Conservation (phyloP, 2,329 filamentous ascomycete species). For the Emericellopsis cladophorae region DNA sequence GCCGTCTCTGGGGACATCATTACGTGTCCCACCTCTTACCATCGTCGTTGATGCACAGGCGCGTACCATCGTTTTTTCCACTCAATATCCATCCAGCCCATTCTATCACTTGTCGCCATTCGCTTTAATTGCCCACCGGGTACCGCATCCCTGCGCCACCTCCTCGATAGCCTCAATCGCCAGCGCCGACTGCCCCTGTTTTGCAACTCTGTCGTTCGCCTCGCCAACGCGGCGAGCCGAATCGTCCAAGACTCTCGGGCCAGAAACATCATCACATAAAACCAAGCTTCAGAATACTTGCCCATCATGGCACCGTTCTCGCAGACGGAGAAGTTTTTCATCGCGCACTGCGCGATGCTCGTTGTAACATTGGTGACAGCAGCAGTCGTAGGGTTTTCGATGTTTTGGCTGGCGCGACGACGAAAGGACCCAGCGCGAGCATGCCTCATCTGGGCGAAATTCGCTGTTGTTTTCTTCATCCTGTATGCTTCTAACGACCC, state of each 20-base stretch:
- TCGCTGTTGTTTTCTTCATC: constrained; percentile 9
- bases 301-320: too few species aligned
- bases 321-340: constrained; percentile 1
- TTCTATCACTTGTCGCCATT: background rate
- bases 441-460: constrained; percentile 11
- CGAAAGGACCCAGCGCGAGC: constrained; percentile 10
- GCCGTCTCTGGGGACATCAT: background rate
- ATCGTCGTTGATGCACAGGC: background rate
- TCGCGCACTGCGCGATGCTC: constrained; percentile 7
- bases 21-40: background rate
- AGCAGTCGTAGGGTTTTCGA: constrained; percentile 8
- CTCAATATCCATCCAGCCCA: background rate
- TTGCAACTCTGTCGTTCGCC: too few species aligned
- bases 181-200: too few species aligned
- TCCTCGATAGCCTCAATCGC: too few species aligned
- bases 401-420: constrained; percentile 9
- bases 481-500: constrained; percentile 8
- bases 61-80: background rate
- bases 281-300: too few species aligned
- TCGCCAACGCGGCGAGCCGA: too few species aligned
- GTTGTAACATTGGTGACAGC: constrained; percentile 7
- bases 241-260: too few species aligned
- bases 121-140: background rate
- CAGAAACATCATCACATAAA: too few species aligned
- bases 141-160: too few species aligned